phyloP scores from a whole-genome alignment of 331 rosid species.

The Prunus yedoensis region DNA sequence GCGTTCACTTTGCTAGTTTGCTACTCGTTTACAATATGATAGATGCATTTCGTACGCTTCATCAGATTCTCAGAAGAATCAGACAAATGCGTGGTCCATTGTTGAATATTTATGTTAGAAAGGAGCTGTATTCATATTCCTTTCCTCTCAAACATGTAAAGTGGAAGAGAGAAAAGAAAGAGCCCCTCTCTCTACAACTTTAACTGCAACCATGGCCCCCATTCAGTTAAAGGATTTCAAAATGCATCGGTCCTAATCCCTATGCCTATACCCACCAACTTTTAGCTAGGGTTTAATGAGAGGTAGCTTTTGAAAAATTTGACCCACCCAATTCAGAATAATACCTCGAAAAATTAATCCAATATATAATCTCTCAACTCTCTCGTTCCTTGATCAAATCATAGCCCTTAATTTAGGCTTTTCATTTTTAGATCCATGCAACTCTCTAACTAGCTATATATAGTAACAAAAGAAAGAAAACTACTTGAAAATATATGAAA shows the following conservation, averaged over 20 bases:
- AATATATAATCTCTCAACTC: neutral
- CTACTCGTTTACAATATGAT: neutral
- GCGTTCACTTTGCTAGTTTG: neutral
- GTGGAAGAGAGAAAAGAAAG: neutral
- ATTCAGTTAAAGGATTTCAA: conserved; percentile 9
- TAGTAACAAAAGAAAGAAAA: neutral
- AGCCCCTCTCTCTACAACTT: neutral
- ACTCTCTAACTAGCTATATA: too few relatives aligned
- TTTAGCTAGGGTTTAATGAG: conserved; percentile 10
- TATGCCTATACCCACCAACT: neutral
- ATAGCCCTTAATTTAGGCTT: neutral
- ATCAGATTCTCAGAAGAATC: neutral
- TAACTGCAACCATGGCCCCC: conserved; percentile 15
- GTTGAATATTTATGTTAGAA: conserved; percentile 21
- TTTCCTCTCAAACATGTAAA: conserved; percentile 49
- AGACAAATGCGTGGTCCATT: conserved; percentile 1
- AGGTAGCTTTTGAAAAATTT: conserved; percentile 18
- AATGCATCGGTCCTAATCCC: neutral
- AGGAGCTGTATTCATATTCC: conserved; percentile 41
- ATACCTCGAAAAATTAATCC: conserved; percentile 7
- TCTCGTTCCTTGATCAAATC: too few relatives aligned
- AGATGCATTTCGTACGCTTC: too few relatives aligned
- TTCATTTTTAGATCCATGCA: neutral
- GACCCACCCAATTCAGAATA: conserved; percentile 1
- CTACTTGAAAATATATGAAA: too few relatives aligned